Evolutionary conservation across 768 basidiomycete species (phyloP).

Genomic region (Phanerodontia chrysosporium): DNA sequence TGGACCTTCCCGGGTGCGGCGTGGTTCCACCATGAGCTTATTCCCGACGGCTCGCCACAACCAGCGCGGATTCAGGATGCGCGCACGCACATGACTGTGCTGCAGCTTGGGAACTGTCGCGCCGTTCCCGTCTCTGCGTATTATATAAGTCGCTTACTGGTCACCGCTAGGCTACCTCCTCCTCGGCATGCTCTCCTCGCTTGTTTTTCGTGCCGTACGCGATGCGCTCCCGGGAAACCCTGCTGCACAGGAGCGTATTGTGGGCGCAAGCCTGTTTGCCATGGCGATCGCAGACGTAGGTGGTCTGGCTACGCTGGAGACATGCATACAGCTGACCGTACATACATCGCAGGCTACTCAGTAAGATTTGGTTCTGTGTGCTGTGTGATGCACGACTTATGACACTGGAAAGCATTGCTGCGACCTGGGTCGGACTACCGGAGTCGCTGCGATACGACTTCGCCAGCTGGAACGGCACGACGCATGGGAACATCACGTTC

Average conservation of each 20-base stretch:
- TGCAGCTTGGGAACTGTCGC: constrained; percentile 65
- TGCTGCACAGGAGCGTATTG: constrained; percentile 61
- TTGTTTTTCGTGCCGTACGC: constrained; percentile 64
- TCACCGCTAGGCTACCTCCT: constrained; percentile 63
- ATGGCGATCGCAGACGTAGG: constrained; percentile 71
- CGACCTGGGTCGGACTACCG: constrained; percentile 57
- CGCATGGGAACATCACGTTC: constrained; percentile 73
- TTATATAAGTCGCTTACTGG: too few relatives aligned
- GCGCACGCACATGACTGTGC: constrained; percentile 56
- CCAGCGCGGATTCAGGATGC: constrained; percentile 36
- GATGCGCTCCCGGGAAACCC: constrained; percentile 55
- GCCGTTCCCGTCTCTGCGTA: too few relatives aligned
- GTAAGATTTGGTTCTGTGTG: constrained; percentile 12
- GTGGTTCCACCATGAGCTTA: constrained; percentile 66
- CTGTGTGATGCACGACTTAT: neutral
- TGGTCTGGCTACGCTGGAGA: constrained; percentile 22
- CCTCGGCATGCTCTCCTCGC: constrained; percentile 57
- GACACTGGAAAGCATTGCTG: constrained; percentile 42
- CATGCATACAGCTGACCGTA: neutral
- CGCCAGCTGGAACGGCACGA: constrained; percentile 62
- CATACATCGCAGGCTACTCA: constrained; percentile 11
- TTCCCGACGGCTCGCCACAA: constrained; percentile 40
- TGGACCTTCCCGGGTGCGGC: constrained; percentile 56
- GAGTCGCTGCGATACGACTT: constrained; percentile 45
- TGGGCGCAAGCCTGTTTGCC: constrained; percentile 58